Percentiles rank a stretch among this genome's conserved stretches.
phyloP scores from a whole-genome alignment of 805 yeast species.

The Zygosaccharomyces rouxii region DNA sequence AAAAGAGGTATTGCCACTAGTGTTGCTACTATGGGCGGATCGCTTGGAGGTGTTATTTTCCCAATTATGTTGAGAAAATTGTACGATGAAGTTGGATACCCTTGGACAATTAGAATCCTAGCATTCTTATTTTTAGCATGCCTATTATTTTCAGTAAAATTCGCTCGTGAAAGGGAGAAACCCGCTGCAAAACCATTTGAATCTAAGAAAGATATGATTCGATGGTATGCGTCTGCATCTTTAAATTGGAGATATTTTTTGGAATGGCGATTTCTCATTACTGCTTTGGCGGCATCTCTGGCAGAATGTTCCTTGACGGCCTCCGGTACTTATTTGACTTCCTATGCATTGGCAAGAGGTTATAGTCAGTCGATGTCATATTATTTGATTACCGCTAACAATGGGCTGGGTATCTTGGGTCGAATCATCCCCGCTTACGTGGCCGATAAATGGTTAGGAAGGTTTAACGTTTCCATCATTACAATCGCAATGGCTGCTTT shows the following conservation, averaged over 20 bases:
- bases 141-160: slow-evolving; percentile 33
- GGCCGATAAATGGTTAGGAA: slow-evolving; percentile 45
- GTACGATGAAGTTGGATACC: slow-evolving; percentile 48
- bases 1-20: slow-evolving; percentile 57
- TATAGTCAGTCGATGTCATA: slow-evolving; percentile 42
- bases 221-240: slow-evolving; percentile 30
- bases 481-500: slow-evolving; percentile 36
- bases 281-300: slow-evolving; percentile 42
- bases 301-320: slow-evolving; percentile 47
- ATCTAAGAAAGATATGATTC: slow-evolving; percentile 32
- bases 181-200: slow-evolving; percentile 35
- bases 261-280: slow-evolving; percentile 42
- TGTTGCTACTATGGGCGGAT: slow-evolving; percentile 50
- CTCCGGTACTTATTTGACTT: slow-evolving; percentile 47
- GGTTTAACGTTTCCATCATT: slow-evolving; percentile 48
- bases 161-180: slow-evolving; percentile 41
- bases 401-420: slow-evolving; percentile 45
- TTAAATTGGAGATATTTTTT: slow-evolving; percentile 37
- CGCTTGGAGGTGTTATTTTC: slow-evolving; percentile 52
- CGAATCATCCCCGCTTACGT: slow-evolving; percentile 43
- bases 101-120: slow-evolving; percentile 56
- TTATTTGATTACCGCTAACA: slow-evolving; percentile 44
- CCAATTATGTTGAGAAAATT: slow-evolving; percentile 50
- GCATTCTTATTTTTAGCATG: slow-evolving; percentile 45
- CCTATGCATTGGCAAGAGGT: slow-evolving; percentile 49